Conservation (phyloP, 164 flowering plant species). For the Amborella trichopoda region DNA sequence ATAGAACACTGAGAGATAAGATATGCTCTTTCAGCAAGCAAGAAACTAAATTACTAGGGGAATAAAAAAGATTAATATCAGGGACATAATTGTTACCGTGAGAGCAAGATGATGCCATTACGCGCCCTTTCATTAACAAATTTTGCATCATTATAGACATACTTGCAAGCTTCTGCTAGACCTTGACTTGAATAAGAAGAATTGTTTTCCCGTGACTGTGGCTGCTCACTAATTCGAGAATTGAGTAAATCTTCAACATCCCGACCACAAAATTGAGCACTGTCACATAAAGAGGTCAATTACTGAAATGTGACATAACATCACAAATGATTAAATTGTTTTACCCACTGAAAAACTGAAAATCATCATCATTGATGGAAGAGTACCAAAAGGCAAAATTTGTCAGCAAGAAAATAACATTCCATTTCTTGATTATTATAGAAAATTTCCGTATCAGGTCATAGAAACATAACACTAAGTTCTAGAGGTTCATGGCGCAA, state of each 20-base stretch:
- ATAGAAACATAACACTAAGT: too few species aligned
- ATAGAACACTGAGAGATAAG: too few species aligned
- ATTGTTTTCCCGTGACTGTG: constrained; percentile 13
- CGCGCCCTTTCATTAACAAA: constrained; percentile 95
- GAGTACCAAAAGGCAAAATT: too few species aligned
- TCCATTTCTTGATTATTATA: too few species aligned
- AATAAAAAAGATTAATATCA: neutral
- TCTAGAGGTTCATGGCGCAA: too few species aligned
- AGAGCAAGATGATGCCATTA: constrained; percentile 73
- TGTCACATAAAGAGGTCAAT: constrained; percentile 9
- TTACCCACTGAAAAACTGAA: neutral
- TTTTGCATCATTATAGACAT: constrained; percentile 77
- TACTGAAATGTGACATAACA: neutral
- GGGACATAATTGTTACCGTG: constrained; percentile 46
- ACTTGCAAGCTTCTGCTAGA: constrained; percentile 69
- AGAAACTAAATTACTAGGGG: too few species aligned
- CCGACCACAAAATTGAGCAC: constrained; percentile 22
- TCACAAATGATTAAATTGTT: constrained; percentile 4
- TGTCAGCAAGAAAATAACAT: too few species aligned
- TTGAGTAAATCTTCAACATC: constrained; percentile 12
- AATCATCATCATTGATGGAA: too few species aligned
- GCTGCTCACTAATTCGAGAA: constrained; percentile 9
- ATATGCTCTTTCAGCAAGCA: too few species aligned
- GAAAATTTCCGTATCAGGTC: too few species aligned
- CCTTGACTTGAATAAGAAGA: constrained; percentile 31